These are phyloP conservation scores for Hypholoma sublateritium DNA, from an alignment of 768 basidiomycete species.

Conservation along the genomic window DNA sequence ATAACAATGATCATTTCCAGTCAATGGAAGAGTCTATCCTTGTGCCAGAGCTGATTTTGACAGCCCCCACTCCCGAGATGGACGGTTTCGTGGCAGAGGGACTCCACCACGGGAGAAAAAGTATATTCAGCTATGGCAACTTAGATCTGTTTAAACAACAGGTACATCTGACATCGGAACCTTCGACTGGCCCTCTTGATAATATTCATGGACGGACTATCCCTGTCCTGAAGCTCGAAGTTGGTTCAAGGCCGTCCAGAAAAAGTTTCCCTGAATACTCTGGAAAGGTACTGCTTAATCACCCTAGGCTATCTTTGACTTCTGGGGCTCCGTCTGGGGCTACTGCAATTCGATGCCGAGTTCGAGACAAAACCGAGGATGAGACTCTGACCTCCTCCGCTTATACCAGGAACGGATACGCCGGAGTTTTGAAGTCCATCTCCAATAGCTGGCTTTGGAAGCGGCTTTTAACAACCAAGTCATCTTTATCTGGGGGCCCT, in stretches of 20 bases:
- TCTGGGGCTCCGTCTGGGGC: background rate
- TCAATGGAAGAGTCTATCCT: conserved; percentile 9
- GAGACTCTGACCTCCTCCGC: background rate
- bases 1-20: conserved; percentile 5
- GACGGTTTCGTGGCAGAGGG: background rate
- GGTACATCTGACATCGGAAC: too few species aligned
- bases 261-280: background rate
- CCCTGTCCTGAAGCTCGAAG: too few species aligned
- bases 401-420: background rate
- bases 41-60: conserved; percentile 31
- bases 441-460: conserved; percentile 6
- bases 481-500: background rate
- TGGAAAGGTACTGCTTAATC: background rate
- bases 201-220: too few species aligned
- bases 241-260: too few species aligned
- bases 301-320: background rate
- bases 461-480: conserved; percentile 6
- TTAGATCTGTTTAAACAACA: background rate
- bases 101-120: background rate
- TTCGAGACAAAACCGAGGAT: background rate
- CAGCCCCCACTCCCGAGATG: conserved; percentile 32
- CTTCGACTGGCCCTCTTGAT: too few species aligned
- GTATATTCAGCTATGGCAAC: background rate
- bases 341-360: background rate
- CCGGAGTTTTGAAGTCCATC: background rate